phyloP scores from a whole-genome alignment of 176 grass and related monocot species.

The Oryza nivara region DNA sequence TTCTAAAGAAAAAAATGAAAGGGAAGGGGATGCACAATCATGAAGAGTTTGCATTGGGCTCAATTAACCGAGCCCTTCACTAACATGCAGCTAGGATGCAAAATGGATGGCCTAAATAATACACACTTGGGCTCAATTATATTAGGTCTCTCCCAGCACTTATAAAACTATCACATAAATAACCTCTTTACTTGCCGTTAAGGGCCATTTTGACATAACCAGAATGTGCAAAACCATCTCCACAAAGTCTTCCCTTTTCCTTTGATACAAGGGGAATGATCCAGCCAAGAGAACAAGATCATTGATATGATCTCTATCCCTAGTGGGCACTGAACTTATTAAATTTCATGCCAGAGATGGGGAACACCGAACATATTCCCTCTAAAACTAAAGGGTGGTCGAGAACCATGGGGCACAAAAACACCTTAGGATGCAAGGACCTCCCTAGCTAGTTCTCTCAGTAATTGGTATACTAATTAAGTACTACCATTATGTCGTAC shows the following conservation, averaged over 20 bases:
- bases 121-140: not conserved
- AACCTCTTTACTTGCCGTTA: slow-evolving; percentile 30
- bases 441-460: slow-evolving; percentile 15
- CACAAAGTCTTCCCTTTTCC: slow-evolving; percentile 17
- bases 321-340: slow-evolving; percentile 30
- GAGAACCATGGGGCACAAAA: slow-evolving; percentile 34
- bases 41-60: not conserved
- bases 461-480: not conserved
- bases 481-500: not conserved
- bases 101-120: too few relatives aligned
- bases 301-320: slow-evolving; percentile 44
- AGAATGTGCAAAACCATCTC: not conserved
- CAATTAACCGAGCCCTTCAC: not conserved
- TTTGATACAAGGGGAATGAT: slow-evolving; percentile 8
- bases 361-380: slow-evolving; percentile 41
- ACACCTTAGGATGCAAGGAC: not conserved
- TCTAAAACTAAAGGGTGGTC: slow-evolving; percentile 40
- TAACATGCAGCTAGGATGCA: not conserved
- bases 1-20: too few relatives aligned
- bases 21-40: not conserved
- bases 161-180: not conserved
- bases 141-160: not conserved
- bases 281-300: slow-evolving; percentile 36
- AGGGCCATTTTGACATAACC: not conserved
- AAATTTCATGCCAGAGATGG: slow-evolving; percentile 29